phyloP scores from a whole-genome alignment of 495 filamentous ascomycete genomes.

The Trichoderma gamsii region DNA sequence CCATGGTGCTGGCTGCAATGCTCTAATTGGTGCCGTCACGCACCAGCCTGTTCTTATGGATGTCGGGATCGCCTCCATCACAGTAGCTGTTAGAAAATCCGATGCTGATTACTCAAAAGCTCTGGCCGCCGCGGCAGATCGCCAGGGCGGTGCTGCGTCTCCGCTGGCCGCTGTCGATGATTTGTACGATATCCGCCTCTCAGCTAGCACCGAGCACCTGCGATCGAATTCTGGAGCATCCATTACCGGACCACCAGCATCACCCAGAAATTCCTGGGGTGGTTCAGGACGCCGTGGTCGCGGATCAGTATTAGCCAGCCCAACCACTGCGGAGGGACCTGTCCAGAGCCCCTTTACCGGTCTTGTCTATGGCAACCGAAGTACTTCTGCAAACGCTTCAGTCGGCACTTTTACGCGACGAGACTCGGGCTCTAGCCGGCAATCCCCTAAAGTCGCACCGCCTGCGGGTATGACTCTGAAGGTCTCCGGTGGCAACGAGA shows the following conservation, averaged over 20 bases:
- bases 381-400: constrained; percentile 27
- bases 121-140: constrained; percentile 20
- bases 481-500: not conserved
- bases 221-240: constrained; percentile 43
- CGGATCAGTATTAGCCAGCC: constrained; percentile 19
- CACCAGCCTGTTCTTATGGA: constrained; percentile 84
- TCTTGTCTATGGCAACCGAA: constrained; percentile 14
- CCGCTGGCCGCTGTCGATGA: constrained; percentile 39
- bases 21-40: constrained; percentile 82
- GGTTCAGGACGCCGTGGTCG: constrained; percentile 22
- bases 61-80: constrained; percentile 82
- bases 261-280: constrained; percentile 18
- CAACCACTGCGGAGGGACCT: constrained; percentile 19
- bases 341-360: constrained; percentile 1
- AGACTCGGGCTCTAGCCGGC: constrained; percentile 13
- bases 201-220: constrained; percentile 77
- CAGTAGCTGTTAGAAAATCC: constrained; percentile 73
- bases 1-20: constrained; percentile 97
- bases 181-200: constrained; percentile 70
- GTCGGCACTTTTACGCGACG: constrained; percentile 25
- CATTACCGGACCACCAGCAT: constrained; percentile 21
- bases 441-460: constrained; percentile 18
- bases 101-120: constrained; percentile 20
- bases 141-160: constrained; percentile 20
- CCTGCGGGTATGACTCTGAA: not conserved